Percentiles rank a stretch among this genome's conserved stretches.
Evolutionary conservation across 2,329 filamentous ascomycete genomes (phyloP).

Genomic region (Diaporthe ilicicola): DNA sequence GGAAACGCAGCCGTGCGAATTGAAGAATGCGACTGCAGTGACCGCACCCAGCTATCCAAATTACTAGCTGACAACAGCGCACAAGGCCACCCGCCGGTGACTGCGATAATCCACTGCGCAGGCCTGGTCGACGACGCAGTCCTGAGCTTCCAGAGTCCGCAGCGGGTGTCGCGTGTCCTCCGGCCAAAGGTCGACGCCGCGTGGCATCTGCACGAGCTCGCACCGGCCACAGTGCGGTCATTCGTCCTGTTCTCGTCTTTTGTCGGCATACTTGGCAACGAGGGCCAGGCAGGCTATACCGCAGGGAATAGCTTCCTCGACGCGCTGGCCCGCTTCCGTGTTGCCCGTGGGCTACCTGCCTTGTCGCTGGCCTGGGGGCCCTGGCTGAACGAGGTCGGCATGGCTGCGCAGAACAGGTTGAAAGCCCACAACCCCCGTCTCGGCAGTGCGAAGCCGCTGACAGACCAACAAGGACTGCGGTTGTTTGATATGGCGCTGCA

Average conservation of each 20-base stretch:
- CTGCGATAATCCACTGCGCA: neutral
- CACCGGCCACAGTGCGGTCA: neutral
- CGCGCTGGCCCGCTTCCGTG: neutral
- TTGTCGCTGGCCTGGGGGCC: slow-evolving; percentile 4
- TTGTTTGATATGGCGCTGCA: neutral
- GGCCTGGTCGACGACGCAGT: neutral
- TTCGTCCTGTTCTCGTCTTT: slow-evolving; percentile 9
- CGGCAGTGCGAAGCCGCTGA: neutral
- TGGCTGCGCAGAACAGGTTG: slow-evolving; percentile 1
- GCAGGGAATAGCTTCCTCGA: neutral
- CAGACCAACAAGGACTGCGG: neutral
- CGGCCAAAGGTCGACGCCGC: slow-evolving; percentile 13
- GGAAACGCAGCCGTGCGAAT: neutral
- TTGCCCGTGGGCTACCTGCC: neutral
- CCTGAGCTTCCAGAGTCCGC: neutral
- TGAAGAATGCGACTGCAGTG: neutral
- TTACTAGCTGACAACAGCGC: neutral
- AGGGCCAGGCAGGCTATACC: neutral
- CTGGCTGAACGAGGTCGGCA: slow-evolving; percentile 4
- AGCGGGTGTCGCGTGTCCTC: neutral
- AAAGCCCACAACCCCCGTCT: neutral
- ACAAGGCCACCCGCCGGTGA: neutral
- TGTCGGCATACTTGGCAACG: neutral
- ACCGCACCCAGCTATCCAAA: neutral
- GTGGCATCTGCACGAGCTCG: slow-evolving; percentile 9